A percentile compares a stretch with the other conserved stretches of the same genome.
Conservation (phyloP, 805 yeast genomes). For the Teunomyces tritomae region DNA sequence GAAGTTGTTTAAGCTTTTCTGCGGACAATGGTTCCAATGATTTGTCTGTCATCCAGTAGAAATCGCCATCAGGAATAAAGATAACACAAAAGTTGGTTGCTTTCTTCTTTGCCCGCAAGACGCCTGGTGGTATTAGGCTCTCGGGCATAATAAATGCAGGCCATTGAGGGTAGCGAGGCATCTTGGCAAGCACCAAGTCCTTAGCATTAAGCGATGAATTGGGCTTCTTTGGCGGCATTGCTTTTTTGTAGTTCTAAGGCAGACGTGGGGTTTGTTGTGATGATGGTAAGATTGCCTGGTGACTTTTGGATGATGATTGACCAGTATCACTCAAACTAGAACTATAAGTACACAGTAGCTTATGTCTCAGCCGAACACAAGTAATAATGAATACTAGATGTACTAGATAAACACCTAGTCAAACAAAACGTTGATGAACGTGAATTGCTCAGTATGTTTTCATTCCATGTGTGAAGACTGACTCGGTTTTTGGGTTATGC, state of each 20-base stretch:
- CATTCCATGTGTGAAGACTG: conserved; percentile 3
- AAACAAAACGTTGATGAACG: not conserved
- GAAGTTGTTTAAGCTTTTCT: conserved; percentile 27
- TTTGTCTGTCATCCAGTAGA: conserved; percentile 43
- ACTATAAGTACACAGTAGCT: not conserved
- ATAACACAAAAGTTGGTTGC: conserved; percentile 39
- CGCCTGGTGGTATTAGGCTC: conserved; percentile 33
- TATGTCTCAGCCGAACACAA: not conserved
- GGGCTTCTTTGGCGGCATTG: conserved; percentile 37
- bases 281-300: not conserved
- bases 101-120: conserved; percentile 35
- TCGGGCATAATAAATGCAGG: conserved; percentile 48
- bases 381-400: not conserved
- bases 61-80: conserved; percentile 47
- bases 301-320: not conserved
- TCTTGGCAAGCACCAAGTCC: conserved; percentile 44
- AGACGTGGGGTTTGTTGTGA: not conserved
- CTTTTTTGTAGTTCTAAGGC: not conserved
- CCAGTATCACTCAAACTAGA: not conserved
- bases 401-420: conserved; percentile 1
- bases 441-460: not conserved
- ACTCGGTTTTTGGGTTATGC: not conserved
- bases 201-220: conserved; percentile 24
- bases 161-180: conserved; percentile 48
- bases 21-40: conserved; percentile 29